Evolutionary conservation across 331 rosid species (phyloP).

Genomic region (Malus hybrid): DNA sequence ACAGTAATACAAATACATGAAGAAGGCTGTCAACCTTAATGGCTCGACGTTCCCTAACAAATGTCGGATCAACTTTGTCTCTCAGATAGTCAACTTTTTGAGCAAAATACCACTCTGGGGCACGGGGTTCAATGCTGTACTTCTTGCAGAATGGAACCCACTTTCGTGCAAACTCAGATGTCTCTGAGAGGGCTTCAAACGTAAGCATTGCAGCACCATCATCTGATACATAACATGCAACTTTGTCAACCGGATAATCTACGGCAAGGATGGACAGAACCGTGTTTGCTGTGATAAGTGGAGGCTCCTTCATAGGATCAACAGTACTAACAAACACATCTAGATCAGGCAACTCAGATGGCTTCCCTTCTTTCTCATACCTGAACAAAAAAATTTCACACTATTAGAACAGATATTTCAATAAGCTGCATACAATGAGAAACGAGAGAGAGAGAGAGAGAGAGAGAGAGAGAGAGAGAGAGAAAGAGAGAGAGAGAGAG

Average conservation of each 20-base stretch:
- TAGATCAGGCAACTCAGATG: constrained; percentile 49
- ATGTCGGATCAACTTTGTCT: constrained; percentile 62
- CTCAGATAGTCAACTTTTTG: constrained; percentile 62
- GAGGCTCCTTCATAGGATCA: constrained; percentile 75
- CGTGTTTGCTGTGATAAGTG: constrained; percentile 79
- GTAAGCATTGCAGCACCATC: constrained; percentile 89
- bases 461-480: not conserved
- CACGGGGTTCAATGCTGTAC: constrained; percentile 69
- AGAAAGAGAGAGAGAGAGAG: not conserved
- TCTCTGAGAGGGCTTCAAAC: constrained; percentile 73
- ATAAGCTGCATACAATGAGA: not conserved
- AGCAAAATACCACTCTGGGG: constrained; percentile 82
- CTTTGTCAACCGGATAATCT: constrained; percentile 76
- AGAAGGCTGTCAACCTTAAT: constrained; percentile 51
- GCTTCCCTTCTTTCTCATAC: constrained; percentile 70
- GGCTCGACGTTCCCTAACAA: constrained; percentile 71
- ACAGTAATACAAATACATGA: not conserved
- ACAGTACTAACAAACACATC: constrained; percentile 70
- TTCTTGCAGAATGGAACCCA: constrained; percentile 92
- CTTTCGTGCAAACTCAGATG: constrained; percentile 78
- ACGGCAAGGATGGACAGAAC: constrained; percentile 70
- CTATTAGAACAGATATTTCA: not conserved
- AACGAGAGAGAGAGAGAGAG: not conserved
- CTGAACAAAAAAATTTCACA: constrained; percentile 19
- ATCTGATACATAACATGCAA: constrained; percentile 79